Evolutionary conservation across 202 grass and related monocot species (phyloP).

Genomic region (Saccharum hybrid): DNA sequence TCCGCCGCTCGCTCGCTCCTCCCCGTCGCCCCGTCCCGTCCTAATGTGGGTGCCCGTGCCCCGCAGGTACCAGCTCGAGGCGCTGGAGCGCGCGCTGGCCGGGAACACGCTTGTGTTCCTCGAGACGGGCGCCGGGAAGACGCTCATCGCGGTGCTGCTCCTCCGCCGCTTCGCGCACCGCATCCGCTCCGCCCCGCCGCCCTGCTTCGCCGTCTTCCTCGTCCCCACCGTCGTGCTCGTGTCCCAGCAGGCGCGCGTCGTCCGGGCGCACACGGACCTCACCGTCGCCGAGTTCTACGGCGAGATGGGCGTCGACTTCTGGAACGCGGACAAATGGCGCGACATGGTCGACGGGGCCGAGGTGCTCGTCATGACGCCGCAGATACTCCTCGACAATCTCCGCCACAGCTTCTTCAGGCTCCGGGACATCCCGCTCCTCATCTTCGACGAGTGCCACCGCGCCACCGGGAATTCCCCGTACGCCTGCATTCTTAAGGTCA

Average conservation of each 20-base stretch:
- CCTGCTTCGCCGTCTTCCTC: slow-evolving; percentile 67
- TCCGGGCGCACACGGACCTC: slow-evolving; percentile 69
- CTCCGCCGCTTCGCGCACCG: slow-evolving; percentile 64
- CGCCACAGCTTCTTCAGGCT: slow-evolving; percentile 66
- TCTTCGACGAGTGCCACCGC: slow-evolving; percentile 89
- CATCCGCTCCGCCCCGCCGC: slow-evolving; percentile 53
- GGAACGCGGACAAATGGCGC: slow-evolving; percentile 51
- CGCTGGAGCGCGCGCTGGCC: slow-evolving; percentile 70
- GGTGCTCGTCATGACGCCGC: slow-evolving; percentile 90
- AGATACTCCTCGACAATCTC: slow-evolving; percentile 83
- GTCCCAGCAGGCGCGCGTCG: slow-evolving; percentile 67
- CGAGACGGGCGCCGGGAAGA: slow-evolving; percentile 81
- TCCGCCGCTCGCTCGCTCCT: background rate
- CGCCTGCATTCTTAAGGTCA: slow-evolving; percentile 76
- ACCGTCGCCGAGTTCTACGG: slow-evolving; percentile 68
- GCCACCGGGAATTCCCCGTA: slow-evolving; percentile 58
- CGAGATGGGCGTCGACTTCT: slow-evolving; percentile 70
- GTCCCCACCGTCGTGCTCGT: slow-evolving; percentile 85
- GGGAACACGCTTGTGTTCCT: slow-evolving; percentile 79
- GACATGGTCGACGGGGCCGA: slow-evolving; percentile 41
- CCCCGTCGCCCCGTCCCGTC: background rate
- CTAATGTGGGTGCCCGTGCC: background rate
- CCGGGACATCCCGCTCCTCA: slow-evolving; percentile 64
- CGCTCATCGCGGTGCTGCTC: slow-evolving; percentile 84
- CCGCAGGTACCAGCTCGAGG: slow-evolving; percentile 84